These are phyloP conservation scores for Mycena capillaripes DNA, from an alignment of 768 basidiomycete genomes.

Conservation along the genomic window DNA sequence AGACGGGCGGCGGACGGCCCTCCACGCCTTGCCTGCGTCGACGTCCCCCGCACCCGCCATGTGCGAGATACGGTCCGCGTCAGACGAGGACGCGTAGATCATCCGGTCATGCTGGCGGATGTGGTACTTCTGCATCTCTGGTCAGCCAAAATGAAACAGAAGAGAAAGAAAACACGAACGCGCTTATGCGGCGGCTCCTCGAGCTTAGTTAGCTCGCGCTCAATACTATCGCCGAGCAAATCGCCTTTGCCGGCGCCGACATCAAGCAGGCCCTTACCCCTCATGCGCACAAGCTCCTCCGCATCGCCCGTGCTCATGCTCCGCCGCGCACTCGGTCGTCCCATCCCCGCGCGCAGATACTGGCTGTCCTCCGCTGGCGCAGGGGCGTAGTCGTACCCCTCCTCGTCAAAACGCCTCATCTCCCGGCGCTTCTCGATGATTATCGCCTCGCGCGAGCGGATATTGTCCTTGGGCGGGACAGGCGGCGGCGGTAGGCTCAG, in stretches of 20 bases:
- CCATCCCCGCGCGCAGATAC: slow-evolving; percentile 53
- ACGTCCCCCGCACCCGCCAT: slow-evolving; percentile 84
- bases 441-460: slow-evolving; percentile 73
- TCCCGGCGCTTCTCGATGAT: slow-evolving; percentile 80
- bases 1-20: slow-evolving; percentile 87
- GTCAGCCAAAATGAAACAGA: slow-evolving; percentile 3
- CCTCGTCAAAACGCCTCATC: slow-evolving; percentile 68
- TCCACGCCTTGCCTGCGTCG: slow-evolving; percentile 88
- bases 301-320: slow-evolving; percentile 88
- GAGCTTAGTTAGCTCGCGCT: slow-evolving; percentile 77
- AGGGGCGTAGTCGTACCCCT: slow-evolving; percentile 50
- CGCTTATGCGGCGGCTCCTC: slow-evolving; percentile 59
- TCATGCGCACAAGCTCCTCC: slow-evolving; percentile 57
- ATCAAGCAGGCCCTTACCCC: slow-evolving; percentile 55
- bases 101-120: slow-evolving; percentile 82
- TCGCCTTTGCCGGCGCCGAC: slow-evolving; percentile 61
- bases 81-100: slow-evolving; percentile 87
- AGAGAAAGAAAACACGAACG: slow-evolving; percentile 47
- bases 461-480: slow-evolving; percentile 75
- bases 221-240: slow-evolving; percentile 76
- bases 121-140: slow-evolving; percentile 74
- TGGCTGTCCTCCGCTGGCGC: slow-evolving; percentile 39
- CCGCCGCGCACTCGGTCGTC: slow-evolving; percentile 71
- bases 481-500: slow-evolving; percentile 62
- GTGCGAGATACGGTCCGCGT: slow-evolving; percentile 79